Conservation (phyloP, 2,329 filamentous ascomycete genomes). For the Juglanconis oblonga region DNA sequence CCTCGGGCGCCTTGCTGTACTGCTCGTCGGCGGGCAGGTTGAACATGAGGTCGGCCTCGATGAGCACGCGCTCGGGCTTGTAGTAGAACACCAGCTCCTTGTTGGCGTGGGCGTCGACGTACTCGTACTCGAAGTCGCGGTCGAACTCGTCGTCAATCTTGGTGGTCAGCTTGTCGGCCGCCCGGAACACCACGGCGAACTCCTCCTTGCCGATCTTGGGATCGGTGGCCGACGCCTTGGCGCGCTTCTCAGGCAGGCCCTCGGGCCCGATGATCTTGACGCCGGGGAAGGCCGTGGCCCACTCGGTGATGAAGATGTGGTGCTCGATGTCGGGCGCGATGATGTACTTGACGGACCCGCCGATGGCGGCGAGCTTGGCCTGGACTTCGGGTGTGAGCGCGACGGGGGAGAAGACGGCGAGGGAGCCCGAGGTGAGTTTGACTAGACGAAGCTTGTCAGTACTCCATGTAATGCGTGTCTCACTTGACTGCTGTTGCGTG, state of each 20-base stretch:
- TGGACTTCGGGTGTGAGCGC: slow-evolving; percentile 75
- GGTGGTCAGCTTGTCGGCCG: slow-evolving; percentile 47
- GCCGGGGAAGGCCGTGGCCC: slow-evolving; percentile 74
- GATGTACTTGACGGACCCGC: slow-evolving; percentile 76
- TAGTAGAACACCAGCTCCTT: slow-evolving; percentile 87
- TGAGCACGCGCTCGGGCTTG: slow-evolving; percentile 73
- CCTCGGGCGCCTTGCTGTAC: slow-evolving; percentile 60
- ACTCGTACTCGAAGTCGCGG: slow-evolving; percentile 81
- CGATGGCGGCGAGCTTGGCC: slow-evolving; percentile 60
- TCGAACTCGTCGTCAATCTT: slow-evolving; percentile 76
- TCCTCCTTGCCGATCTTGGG: slow-evolving; percentile 51
- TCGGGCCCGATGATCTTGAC: slow-evolving; percentile 81
- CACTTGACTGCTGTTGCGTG: background rate
- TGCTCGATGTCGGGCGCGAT: slow-evolving; percentile 88
- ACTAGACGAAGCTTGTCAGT: slow-evolving; percentile 45
- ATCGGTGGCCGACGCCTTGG: slow-evolving; percentile 52
- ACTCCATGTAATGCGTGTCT: background rate
- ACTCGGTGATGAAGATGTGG: slow-evolving; percentile 87
- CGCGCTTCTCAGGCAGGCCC: slow-evolving; percentile 79
- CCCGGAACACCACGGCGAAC: slow-evolving; percentile 67
- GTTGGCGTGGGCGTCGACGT: slow-evolving; percentile 74
- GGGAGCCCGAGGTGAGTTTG: slow-evolving; percentile 69
- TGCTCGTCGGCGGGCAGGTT: slow-evolving; percentile 88
- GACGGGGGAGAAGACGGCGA: slow-evolving; percentile 91
- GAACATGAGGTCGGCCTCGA: slow-evolving; percentile 89